A percentile compares a stretch with the other conserved stretches of the same genome.
These are phyloP conservation scores for Cytospora paraplurivora DNA, from an alignment of 2,329 filamentous ascomycete species.

Conservation along the genomic window DNA sequence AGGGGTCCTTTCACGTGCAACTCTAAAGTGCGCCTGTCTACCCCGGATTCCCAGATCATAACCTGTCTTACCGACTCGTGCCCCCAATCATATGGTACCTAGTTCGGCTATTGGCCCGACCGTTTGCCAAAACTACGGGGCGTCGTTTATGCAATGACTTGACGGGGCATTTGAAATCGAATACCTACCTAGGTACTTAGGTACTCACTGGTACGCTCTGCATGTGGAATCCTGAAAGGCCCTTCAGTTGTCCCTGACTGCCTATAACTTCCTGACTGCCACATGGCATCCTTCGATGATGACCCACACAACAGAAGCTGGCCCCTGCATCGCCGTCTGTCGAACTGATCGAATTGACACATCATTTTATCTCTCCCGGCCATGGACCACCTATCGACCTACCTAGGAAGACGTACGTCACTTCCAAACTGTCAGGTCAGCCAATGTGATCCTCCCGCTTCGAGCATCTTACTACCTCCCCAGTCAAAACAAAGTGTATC, in stretches of 20 bases:
- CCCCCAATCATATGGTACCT: constrained; percentile 1
- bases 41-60: constrained; percentile 23
- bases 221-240: not conserved
- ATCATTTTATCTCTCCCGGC: not conserved
- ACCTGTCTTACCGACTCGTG: constrained; percentile 21
- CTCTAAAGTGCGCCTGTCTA: not conserved
- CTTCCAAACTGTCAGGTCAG: not conserved
- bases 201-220: not conserved
- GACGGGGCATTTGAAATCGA: not conserved
- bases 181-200: too few species aligned
- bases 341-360: not conserved
- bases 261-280: constrained; percentile 10
- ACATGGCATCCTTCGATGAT: constrained; percentile 16
- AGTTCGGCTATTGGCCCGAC: constrained; percentile 16
- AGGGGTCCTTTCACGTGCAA: constrained; percentile 16
- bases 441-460: constrained; percentile 10
- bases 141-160: not conserved
- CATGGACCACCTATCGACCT: not conserved
- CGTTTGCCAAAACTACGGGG: constrained; percentile 1
- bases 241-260: constrained; percentile 12
- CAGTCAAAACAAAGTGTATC: not conserved
- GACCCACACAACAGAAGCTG: constrained; percentile 3
- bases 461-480: constrained; percentile 17
- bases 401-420: not conserved
- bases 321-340: not conserved